phyloP scores from a whole-genome alignment of 2,329 filamentous ascomycete genomes.

The Hirsutella rhossiliensis region DNA sequence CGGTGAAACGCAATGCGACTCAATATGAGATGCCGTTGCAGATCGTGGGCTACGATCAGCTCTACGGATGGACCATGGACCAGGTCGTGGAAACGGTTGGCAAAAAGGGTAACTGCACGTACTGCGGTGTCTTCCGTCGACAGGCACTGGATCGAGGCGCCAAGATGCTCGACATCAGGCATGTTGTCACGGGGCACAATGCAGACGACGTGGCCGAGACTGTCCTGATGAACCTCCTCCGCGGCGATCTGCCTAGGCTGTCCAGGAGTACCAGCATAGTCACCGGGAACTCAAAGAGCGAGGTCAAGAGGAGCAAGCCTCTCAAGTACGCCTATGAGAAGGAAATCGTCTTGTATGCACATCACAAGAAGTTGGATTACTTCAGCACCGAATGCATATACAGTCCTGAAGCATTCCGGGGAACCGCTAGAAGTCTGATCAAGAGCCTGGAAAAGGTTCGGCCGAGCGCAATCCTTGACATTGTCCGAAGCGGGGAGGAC shows the following conservation, averaged over 20 bases:
- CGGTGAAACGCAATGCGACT: constrained; percentile 82
- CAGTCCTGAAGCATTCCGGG: constrained; percentile 90
- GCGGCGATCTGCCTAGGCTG: constrained; percentile 79
- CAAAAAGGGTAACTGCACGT: constrained; percentile 98
- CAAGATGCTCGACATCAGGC: constrained; percentile 72
- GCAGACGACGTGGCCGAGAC: constrained; percentile 96
- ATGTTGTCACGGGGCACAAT: constrained; percentile 96
- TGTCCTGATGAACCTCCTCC: constrained; percentile 89
- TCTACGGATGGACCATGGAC: constrained; percentile 99
- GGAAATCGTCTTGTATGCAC: constrained; percentile 94
- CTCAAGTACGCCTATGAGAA: constrained; percentile 98
- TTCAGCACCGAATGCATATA: constrained; percentile 99
- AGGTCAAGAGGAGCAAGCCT: constrained; percentile 91
- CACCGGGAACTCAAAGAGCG: constrained; percentile 63
- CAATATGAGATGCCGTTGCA: constrained; percentile 88
- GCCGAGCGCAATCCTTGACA: constrained; percentile 87
- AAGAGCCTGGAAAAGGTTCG: constrained; percentile 91
- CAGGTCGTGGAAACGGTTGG: constrained; percentile 93
- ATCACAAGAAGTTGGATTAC: constrained; percentile 94
- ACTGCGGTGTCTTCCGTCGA: constrained; percentile 90
- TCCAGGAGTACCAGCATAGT: constrained; percentile 85
- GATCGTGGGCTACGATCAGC: constrained; percentile 83
- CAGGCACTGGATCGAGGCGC: constrained; percentile 91
- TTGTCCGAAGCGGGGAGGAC: constrained; percentile 89
- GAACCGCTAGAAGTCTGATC: constrained; percentile 81